Conservation (phyloP, 2,329 filamentous ascomycete species). For the Arthrobotrys pseudoclavata region DNA sequence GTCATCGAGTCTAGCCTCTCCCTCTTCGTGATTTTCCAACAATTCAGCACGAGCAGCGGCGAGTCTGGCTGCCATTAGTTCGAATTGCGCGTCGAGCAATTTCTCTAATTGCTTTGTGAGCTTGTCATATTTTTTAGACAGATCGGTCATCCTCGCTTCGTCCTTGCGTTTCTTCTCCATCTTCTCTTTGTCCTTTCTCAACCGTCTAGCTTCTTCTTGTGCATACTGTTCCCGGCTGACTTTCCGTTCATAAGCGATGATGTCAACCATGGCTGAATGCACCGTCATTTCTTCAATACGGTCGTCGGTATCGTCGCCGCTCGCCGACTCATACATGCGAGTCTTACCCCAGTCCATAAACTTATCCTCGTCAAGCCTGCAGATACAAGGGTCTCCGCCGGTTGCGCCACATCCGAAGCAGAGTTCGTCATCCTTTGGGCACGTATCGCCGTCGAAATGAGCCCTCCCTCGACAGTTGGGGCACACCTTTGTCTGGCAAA, state of each 20-base stretch:
- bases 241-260: constrained; percentile 41
- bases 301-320: constrained; percentile 24
- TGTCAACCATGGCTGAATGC: constrained; percentile 49
- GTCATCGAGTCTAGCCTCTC: constrained; percentile 45
- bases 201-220: constrained; percentile 35
- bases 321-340: constrained; percentile 46
- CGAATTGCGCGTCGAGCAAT: constrained; percentile 41
- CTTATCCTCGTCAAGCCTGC: constrained; percentile 45
- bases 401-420: constrained; percentile 43
- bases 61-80: constrained; percentile 41
- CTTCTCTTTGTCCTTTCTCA: constrained; percentile 47
- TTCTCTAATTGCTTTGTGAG: constrained; percentile 49
- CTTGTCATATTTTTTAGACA: constrained; percentile 57
- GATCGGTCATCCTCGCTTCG: constrained; percentile 50
- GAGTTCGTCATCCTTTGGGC: constrained; percentile 46
- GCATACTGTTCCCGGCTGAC: constrained; percentile 41
- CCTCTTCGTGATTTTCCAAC: constrained; percentile 46
- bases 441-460: constrained; percentile 41
- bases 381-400: constrained; percentile 31
- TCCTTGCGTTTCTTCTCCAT: constrained; percentile 58
- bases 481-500: constrained; percentile 55
- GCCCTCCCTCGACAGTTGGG: constrained; percentile 33
- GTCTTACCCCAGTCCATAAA: constrained; percentile 53
- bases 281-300: constrained; percentile 46
- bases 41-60: constrained; percentile 35